Percentiles rank a stretch among this genome's conserved stretches.
Evolutionary conservation across 2,329 filamentous ascomycete genomes (phyloP).

Genomic region (Cladorrhinum sp.): DNA sequence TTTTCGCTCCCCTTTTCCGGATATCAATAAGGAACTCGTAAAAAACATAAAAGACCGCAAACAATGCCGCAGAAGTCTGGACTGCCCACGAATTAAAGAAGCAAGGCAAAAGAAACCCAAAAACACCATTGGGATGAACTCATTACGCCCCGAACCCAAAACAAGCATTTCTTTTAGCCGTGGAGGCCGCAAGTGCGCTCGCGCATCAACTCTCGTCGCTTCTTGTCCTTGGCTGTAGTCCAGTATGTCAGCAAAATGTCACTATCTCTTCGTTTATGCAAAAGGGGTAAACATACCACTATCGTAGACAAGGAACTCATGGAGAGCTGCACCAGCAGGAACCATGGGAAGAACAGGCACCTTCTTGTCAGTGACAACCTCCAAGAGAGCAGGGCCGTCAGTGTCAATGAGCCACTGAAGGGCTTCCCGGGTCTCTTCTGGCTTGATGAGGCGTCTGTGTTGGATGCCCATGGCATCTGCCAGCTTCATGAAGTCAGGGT

Average conservation of each 20-base stretch:
- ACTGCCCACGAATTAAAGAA: not conserved
- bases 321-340: slow-evolving; percentile 77
- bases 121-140: not conserved
- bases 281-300: slow-evolving; percentile 53
- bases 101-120: not conserved
- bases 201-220: slow-evolving; percentile 64
- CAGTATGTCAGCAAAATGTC: slow-evolving; percentile 34
- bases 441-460: slow-evolving; percentile 66
- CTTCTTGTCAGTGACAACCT: slow-evolving; percentile 88
- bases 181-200: slow-evolving; percentile 57
- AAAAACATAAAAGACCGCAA: not conserved
- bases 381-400: slow-evolving; percentile 88
- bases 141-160: not conserved
- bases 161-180: slow-evolving; percentile 30
- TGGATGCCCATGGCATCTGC: slow-evolving; percentile 88
- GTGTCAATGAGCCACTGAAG: slow-evolving; percentile 86
- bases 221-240: slow-evolving; percentile 61
- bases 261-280: not conserved
- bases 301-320: slow-evolving; percentile 92
- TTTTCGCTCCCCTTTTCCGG: not conserved
- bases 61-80: not conserved
- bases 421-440: slow-evolving; percentile 71
- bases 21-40: not conserved
- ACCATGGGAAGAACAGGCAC: slow-evolving; percentile 98
- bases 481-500: slow-evolving; percentile 94